These are phyloP conservation scores for Candida tallmaniae DNA, from an alignment of 805 yeast species.

Conservation along the genomic window DNA sequence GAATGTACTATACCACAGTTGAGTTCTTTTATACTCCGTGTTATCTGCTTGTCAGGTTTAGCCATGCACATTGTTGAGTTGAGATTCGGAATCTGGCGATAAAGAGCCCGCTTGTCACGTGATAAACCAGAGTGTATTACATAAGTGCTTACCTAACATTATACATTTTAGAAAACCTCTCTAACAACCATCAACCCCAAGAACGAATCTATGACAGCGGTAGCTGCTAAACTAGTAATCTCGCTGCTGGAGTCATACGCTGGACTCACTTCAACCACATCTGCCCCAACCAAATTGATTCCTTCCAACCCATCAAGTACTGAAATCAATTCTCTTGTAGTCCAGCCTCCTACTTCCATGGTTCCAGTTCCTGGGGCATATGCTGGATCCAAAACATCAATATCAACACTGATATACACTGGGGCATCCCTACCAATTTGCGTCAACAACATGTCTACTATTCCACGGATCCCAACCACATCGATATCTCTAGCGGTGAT, in stretches of 20 bases:
- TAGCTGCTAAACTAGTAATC: constrained; percentile 23
- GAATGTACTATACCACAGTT: too few relatives aligned
- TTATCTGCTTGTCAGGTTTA: too few relatives aligned
- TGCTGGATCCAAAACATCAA: constrained; percentile 25
- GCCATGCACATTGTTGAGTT: too few relatives aligned
- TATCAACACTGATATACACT: constrained; percentile 22
- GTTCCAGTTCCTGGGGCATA: constrained; percentile 28
- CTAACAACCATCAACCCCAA: constrained; percentile 20
- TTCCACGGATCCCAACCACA: constrained; percentile 30
- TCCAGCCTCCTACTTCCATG: constrained; percentile 24
- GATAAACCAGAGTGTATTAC: too few relatives aligned
- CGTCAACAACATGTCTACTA: constrained; percentile 30
- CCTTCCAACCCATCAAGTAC: constrained; percentile 25
- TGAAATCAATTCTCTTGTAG: constrained; percentile 21
- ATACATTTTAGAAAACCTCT: constrained; percentile 3
- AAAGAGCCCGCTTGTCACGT: too few relatives aligned
- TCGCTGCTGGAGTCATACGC: constrained; percentile 24
- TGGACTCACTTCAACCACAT: constrained; percentile 27
- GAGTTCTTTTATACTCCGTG: too few relatives aligned
- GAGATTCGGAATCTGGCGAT: too few relatives aligned
- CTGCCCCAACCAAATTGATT: constrained; percentile 23
- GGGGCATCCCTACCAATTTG: constrained; percentile 32
- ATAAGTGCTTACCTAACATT: not conserved
- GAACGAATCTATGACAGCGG: constrained; percentile 19
- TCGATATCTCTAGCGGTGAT: constrained; percentile 48